These are phyloP conservation scores for Scalesia atractyloides DNA, from an alignment of 129 eudicot genomes.

Conservation along the genomic window DNA sequence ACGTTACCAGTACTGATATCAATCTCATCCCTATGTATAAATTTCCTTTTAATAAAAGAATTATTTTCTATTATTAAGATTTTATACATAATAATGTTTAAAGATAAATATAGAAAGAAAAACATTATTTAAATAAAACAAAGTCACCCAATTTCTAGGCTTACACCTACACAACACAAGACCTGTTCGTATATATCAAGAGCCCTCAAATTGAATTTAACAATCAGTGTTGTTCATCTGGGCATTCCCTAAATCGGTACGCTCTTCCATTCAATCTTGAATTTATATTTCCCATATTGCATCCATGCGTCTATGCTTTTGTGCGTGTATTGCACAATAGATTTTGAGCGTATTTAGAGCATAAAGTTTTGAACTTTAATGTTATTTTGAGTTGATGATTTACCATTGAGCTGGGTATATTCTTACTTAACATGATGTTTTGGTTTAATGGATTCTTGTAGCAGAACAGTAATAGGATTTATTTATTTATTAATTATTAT, in stretches of 20 bases:
- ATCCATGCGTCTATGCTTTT: neutral
- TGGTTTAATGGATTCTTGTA: neutral
- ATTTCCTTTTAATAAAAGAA: no score
- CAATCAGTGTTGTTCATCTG: conserved; percentile 9
- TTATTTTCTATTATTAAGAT: neutral
- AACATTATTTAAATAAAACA: neutral
- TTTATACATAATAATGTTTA: neutral
- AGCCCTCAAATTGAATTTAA: conserved; percentile 11
- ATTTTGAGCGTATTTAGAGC: conserved; percentile 9
- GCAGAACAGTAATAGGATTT: no score
- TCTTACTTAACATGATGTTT: neutral
- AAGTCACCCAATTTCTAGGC: neutral
- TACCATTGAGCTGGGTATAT: neutral
- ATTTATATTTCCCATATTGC: conserved; percentile 4
- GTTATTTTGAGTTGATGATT: neutral
- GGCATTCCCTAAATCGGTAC: neutral
- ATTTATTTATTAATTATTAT: neutral
- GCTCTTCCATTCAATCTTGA: neutral
- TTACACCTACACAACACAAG: neutral
- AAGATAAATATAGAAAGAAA: no score
- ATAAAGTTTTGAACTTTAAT: neutral
- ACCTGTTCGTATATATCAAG: conserved; percentile 7
- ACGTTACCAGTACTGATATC: no score
- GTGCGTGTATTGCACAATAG: neutral
- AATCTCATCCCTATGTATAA: no score